Percentiles rank a stretch among this genome's conserved stretches.
These are phyloP conservation scores for Arthrobotrys megalospora DNA, from an alignment of 2,329 filamentous ascomycete species.

Conservation along the genomic window DNA sequence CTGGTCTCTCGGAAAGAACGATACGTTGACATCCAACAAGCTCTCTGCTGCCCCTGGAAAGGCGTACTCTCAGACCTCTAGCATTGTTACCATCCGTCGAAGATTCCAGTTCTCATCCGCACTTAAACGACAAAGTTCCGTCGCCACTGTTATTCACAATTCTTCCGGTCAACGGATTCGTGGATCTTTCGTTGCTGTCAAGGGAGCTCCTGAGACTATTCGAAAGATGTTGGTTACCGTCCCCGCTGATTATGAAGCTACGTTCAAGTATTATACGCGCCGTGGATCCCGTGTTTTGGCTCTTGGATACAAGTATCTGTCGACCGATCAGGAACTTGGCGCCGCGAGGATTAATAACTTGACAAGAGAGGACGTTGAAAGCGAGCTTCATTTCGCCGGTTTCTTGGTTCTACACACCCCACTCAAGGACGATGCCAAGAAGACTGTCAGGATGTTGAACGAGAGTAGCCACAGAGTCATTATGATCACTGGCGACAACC, in stretches of 20 bases:
- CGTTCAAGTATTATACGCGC: constrained; percentile 96
- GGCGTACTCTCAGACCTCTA: constrained; percentile 72
- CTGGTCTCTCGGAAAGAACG: constrained; percentile 92
- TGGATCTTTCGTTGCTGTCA: constrained; percentile 93
- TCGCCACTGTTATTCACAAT: constrained; percentile 84
- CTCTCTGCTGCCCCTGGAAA: constrained; percentile 69
- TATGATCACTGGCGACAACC: constrained; percentile 99
- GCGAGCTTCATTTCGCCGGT: constrained; percentile 87
- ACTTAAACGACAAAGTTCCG: constrained; percentile 93
- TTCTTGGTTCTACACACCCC: constrained; percentile 97
- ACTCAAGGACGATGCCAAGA: constrained; percentile 94
- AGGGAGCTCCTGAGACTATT: constrained; percentile 97
- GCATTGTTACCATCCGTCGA: constrained; percentile 92
- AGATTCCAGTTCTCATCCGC: constrained; percentile 98
- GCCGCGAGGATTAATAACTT: constrained; percentile 90
- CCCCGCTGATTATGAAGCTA: constrained; percentile 93
- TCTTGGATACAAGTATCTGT: constrained; percentile 92
- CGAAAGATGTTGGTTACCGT: constrained; percentile 88
- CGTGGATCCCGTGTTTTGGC: constrained; percentile 95
- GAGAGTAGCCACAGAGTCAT: constrained; percentile 98
- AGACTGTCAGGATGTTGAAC: constrained; percentile 95
- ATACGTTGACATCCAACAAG: constrained; percentile 81
- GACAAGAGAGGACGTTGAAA: constrained; percentile 92
- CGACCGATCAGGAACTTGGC: constrained; percentile 84
- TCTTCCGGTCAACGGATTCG: constrained; percentile 82